phyloP scores from a whole-genome alignment of 306 rosid genomes.

The Amphicarpaea edgeworthii region DNA sequence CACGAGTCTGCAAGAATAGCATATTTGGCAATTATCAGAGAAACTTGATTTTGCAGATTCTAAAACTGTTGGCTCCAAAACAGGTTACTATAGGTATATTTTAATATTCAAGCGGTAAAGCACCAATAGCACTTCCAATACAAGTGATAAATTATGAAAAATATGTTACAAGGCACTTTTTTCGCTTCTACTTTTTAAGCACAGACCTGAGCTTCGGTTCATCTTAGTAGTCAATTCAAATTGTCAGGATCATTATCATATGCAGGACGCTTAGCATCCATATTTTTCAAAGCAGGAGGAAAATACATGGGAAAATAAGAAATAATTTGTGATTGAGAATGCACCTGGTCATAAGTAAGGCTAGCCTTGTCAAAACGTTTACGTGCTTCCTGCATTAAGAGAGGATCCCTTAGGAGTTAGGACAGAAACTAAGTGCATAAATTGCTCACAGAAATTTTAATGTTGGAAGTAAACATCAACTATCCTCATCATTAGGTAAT shows the following conservation, averaged over 20 bases:
- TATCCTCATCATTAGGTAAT: slow-evolving; percentile 20
- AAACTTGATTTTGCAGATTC: slow-evolving; percentile 29
- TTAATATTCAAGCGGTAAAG: neutral
- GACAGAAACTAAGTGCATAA: slow-evolving; percentile 44
- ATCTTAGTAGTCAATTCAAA: slow-evolving; percentile 26
- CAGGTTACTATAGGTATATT: slow-evolving; percentile 14
- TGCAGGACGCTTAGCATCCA: slow-evolving; percentile 8
- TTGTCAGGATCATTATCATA: slow-evolving; percentile 23
- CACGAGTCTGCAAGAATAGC: slow-evolving; percentile 79
- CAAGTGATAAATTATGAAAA: slow-evolving; percentile 6
- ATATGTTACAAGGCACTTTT: slow-evolving; percentile 3
- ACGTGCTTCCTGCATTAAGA: slow-evolving; percentile 93
- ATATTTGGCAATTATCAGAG: slow-evolving; percentile 26
- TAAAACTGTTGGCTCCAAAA: slow-evolving; percentile 1
- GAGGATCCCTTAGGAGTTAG: slow-evolving; percentile 56
- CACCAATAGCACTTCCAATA: slow-evolving; percentile 25
- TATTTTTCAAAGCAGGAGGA: slow-evolving; percentile 26
- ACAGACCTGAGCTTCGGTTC: slow-evolving; percentile 20
- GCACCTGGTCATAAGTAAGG: slow-evolving; percentile 97
- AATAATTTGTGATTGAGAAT: slow-evolving; percentile 34
- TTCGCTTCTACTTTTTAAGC: neutral
- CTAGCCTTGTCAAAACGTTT: slow-evolving; percentile 98
- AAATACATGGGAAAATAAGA: slow-evolving; percentile 29
- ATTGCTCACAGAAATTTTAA: slow-evolving; percentile 12
- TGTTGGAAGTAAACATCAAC: slow-evolving; percentile 34